Evolutionary conservation across 306 rosid species (phyloP).

Genomic region (Sphenostylis stenocarpa): DNA sequence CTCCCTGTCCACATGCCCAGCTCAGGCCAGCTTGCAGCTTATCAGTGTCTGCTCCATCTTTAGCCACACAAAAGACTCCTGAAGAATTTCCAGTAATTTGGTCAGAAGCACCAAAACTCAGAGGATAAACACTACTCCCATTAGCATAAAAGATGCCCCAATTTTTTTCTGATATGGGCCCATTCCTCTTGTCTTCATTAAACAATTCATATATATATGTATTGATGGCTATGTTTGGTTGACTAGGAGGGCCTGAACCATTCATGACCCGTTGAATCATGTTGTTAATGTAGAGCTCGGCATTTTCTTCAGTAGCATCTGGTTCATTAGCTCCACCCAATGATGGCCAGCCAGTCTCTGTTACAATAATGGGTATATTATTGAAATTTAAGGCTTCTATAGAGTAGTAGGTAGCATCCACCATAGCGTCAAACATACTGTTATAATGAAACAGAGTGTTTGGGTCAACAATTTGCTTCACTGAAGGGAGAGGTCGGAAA

Average conservation of each 20-base stretch:
- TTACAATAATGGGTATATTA: slow-evolving; percentile 74
- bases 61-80: slow-evolving; percentile 72
- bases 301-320: slow-evolving; percentile 77
- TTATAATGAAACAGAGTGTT: slow-evolving; percentile 88
- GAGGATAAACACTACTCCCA: slow-evolving; percentile 74
- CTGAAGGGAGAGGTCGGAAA: slow-evolving; percentile 78
- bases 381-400: slow-evolving; percentile 74
- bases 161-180: slow-evolving; percentile 75
- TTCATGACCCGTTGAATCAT: slow-evolving; percentile 78
- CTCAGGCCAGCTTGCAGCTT: slow-evolving; percentile 77
- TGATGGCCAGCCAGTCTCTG: slow-evolving; percentile 97
- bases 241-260: slow-evolving; percentile 93
- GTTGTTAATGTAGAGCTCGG: slow-evolving; percentile 70
- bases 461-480: slow-evolving; percentile 98
- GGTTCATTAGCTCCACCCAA: slow-evolving; percentile 88
- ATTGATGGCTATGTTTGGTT: slow-evolving; percentile 66
- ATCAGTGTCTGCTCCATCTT: slow-evolving; percentile 71
- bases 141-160: slow-evolving; percentile 80
- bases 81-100: slow-evolving; percentile 59
- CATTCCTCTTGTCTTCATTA: slow-evolving; percentile 90
- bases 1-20: slow-evolving; percentile 99
- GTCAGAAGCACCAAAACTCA: slow-evolving; percentile 48
- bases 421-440: slow-evolving; percentile 99
- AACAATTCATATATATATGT: slow-evolving; percentile 84
- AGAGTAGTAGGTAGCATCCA: slow-evolving; percentile 90